These are phyloP conservation scores for Acacia confusa DNA, from an alignment of 306 rosid species.

Conservation along the genomic window DNA sequence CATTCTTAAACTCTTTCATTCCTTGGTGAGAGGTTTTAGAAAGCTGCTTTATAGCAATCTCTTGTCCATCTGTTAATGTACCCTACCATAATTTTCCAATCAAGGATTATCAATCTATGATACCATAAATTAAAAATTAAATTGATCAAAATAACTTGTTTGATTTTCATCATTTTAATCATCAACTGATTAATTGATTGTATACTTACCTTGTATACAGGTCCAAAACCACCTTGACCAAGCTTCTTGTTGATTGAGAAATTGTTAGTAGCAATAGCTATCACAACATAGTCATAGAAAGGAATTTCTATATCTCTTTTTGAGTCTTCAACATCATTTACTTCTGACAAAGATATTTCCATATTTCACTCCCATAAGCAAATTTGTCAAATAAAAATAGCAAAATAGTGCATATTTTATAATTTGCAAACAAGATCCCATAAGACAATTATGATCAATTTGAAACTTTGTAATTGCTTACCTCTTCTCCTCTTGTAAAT, in stretches of 20 bases:
- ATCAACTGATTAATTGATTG: background rate
- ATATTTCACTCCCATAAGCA: background rate
- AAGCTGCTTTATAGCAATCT: conserved; percentile 24
- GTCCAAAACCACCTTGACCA: conserved; percentile 54
- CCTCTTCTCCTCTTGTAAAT: background rate
- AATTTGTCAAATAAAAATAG: background rate
- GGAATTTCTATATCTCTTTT: background rate
- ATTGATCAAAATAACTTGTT: background rate
- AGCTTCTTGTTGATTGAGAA: background rate
- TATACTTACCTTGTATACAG: conserved; percentile 47
- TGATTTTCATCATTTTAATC: background rate
- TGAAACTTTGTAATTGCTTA: background rate
- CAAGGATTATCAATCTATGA: background rate
- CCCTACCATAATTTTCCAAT: conserved; percentile 12
- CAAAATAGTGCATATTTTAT: too few relatives aligned
- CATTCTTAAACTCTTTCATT: conserved; percentile 24
- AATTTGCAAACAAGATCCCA: too few relatives aligned
- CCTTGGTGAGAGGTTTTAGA: conserved; percentile 11
- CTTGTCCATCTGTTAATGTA: conserved; percentile 19
- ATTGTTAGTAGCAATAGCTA: background rate
- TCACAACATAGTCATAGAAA: background rate
- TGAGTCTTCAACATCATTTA: background rate
- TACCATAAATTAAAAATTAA: too few relatives aligned
- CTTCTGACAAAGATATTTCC: background rate
- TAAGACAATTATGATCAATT: too few relatives aligned